Evolutionary conservation across 2,329 filamentous ascomycete species (phyloP), one percentile per base, ranked within the genome.

Genomic region (Huntiella decipiens): DNA sequence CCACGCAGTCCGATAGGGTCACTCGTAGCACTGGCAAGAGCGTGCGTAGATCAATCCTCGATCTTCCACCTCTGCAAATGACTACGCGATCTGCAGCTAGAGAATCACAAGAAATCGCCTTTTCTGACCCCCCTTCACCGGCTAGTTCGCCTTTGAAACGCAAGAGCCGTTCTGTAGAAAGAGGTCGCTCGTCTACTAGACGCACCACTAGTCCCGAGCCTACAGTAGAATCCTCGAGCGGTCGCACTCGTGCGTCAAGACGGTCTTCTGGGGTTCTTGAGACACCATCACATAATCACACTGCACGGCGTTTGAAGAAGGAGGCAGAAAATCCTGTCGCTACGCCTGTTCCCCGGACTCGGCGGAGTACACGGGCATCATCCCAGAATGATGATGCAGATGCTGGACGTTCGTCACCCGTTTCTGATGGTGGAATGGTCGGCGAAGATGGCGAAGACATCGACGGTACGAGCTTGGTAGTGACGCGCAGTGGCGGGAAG

Each of bases 41-140:
- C 5, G 19, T 16, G 10, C 45, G 45, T 36, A 47, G 45, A 17
- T 38, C 47, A 5, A n/a, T 38, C 4, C 34, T 32, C 2, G 39
- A 49, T 4, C 13, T 49, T 1, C 47, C 47, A 4, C 44, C 47
- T n/a, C 44, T 49, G 3, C 44, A 43, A 5, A 49, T 49, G 38
- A 49, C 44, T 12, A 49, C 47, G 3, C 38, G 47, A 12, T 49
- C 47, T 5, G 40, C 44, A 4, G 35, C 40, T n/a, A n/a, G 44
- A 10, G 42, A 35, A 11, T 45, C 36, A 3, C 36, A 45, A 10
- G 32, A 39, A 13, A 4, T 38, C 10, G 43, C 19, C 5, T 36
- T 49, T 6, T 32, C 28, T n/a, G 44, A 40, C 11, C 15, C 28
- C 12, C 45, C 36, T 2, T 46, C 44, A 10, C 44, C 47, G 15